A percentile compares a stretch with the other conserved stretches of the same genome.
phyloP scores from a whole-genome alignment of 306 rosid species.

The Nissolia schottii region DNA sequence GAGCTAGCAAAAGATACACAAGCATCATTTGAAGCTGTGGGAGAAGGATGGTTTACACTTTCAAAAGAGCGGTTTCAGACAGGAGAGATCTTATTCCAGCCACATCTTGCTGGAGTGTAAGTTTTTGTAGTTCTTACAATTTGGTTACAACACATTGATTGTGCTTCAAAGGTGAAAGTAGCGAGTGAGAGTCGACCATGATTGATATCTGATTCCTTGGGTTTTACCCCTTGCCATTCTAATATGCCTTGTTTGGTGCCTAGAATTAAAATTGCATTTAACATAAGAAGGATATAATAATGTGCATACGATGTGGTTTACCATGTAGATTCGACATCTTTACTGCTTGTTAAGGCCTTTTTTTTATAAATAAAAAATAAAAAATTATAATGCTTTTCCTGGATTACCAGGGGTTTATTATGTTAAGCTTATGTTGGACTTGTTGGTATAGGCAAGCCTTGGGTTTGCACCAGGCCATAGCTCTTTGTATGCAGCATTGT shows the following conservation, averaged over 20 bases:
- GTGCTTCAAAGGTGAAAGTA: neutral
- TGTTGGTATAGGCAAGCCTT: constrained; percentile 58
- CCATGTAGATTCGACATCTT: neutral
- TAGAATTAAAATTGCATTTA: too few relatives aligned
- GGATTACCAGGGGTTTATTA: neutral
- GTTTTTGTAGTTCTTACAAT: constrained; percentile 25
- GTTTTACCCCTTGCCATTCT: neutral
- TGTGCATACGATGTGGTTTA: neutral
- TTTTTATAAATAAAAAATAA: neutral
- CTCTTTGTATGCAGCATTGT: constrained; percentile 83
- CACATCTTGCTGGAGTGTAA: constrained; percentile 80
- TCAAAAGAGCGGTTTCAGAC: constrained; percentile 91
- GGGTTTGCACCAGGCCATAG: constrained; percentile 90
- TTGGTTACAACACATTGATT: neutral
- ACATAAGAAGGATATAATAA: too few relatives aligned
- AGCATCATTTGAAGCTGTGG: constrained; percentile 59
- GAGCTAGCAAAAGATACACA: constrained; percentile 59
- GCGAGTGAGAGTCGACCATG: constrained; percentile 16
- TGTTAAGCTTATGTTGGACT: constrained; percentile 7
- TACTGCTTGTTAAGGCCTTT: neutral
- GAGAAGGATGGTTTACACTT: constrained; percentile 76
- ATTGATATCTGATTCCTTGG: neutral
- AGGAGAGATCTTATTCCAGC: constrained; percentile 79
- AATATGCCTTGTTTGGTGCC: too few relatives aligned
- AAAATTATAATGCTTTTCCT: neutral